Evolutionary conservation across 768 basidiomycete species (phyloP).

Genomic region (Artomyces pyxidatus): DNA sequence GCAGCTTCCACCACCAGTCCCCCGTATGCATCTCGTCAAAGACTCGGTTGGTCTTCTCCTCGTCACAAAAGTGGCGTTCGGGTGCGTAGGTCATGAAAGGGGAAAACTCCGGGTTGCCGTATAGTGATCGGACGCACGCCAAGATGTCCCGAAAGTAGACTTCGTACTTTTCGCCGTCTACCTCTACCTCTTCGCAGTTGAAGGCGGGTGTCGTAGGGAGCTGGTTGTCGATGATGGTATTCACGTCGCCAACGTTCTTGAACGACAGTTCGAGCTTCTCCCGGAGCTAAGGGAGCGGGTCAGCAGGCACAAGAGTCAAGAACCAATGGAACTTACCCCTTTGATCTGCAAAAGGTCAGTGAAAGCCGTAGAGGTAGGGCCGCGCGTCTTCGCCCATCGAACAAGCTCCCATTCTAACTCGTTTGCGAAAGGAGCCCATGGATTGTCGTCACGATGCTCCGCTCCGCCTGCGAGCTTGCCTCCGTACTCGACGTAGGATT

Average conservation of each 20-base stretch:
- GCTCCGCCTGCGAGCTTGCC: background rate
- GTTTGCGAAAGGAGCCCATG: constrained; percentile 26
- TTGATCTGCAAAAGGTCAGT: constrained; percentile 31
- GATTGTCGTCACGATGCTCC: background rate
- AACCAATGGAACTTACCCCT: constrained; percentile 24
- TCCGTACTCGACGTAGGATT: background rate
- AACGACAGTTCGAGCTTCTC: constrained; percentile 26
- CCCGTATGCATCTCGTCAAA: constrained; percentile 40
- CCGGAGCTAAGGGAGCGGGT: constrained; percentile 1
- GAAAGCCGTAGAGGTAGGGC: constrained; percentile 29
- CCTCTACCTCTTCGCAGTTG: constrained; percentile 17
- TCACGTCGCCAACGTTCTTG: constrained; percentile 24
- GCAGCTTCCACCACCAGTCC: constrained; percentile 44
- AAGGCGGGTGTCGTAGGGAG: constrained; percentile 25
- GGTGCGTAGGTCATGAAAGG: constrained; percentile 25
- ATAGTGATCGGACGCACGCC: constrained; percentile 29
- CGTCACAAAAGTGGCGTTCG: constrained; percentile 30
- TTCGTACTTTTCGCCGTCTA: constrained; percentile 26
- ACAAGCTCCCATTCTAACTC: constrained; percentile 33
- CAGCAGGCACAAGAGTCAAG: background rate
- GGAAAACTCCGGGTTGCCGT: constrained; percentile 26
- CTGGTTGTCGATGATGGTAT: constrained; percentile 25
- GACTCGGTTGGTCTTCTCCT: constrained; percentile 17
- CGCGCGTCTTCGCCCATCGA: constrained; percentile 31
- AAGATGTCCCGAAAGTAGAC: constrained; percentile 29